Conservation (phyloP, 116 monocot species). For the Phalaenopsis hybrid region DNA sequence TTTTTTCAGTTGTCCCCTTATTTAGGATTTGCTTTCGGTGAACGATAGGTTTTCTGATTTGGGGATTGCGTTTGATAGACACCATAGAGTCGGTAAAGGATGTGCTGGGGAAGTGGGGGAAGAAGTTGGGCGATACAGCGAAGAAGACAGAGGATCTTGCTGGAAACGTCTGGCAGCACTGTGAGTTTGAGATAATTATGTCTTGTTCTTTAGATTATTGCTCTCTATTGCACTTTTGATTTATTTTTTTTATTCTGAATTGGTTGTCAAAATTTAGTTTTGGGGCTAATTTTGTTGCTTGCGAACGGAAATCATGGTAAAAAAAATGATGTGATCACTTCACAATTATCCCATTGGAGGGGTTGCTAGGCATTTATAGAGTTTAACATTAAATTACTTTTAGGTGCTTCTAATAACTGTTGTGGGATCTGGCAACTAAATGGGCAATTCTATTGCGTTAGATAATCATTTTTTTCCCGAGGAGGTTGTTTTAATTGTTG, state of each 20-base stretch:
- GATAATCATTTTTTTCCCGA: background rate
- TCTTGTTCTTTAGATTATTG: background rate
- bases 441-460: no score
- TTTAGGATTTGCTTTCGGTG: conserved; percentile 1
- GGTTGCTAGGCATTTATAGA: background rate
- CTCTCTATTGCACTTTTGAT: background rate
- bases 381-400: background rate
- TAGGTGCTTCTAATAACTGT: background rate
- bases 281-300: no score
- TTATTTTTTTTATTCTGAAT: no score
- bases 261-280: no score
- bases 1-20: background rate
- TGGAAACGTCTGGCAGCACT: conserved; percentile 79
- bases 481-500: background rate
- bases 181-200: conserved; percentile 33
- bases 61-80: conserved; percentile 22
- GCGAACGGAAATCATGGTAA: background rate
- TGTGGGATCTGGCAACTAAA: background rate
- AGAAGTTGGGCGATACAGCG: conserved; percentile 61
- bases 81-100: conserved; percentile 58
- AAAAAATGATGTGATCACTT: background rate
- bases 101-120: conserved; percentile 60
- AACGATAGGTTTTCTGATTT: background rate
- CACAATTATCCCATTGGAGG: background rate
- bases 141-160: conserved; percentile 69